Base-by-base conservation (phyloP, 176 grass and related monocot genomes). In the Hordeum marinum region DNA sequence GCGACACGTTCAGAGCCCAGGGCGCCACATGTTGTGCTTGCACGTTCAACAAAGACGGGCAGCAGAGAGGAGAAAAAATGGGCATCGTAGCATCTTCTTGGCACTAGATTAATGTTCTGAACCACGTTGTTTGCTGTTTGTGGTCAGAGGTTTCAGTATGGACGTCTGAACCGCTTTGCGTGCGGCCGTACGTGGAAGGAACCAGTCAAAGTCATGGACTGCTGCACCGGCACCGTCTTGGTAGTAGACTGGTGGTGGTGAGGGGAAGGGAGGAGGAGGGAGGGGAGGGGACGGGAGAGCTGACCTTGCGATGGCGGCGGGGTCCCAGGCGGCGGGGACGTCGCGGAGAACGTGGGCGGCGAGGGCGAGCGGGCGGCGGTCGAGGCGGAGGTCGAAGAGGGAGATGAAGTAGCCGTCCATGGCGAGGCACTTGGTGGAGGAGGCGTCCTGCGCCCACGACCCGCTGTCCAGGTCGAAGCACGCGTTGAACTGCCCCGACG, bases 371-470 rank as follows among this genome's bases (percentile, higher is more conserved):
- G 78, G 84, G 15, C 71, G 83, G 69, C 64, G 77, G 41, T 92
- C 88, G 32, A 99, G 84, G 58, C 80, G 84, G 77, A 99, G 91
- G 29, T 99, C 89, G 63, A 96, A 94, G 86, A 99, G 88, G 39
- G 93, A 92, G 88, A 99, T 96, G 90, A 91, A 99, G 86, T 91
- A 89, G 75, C 93, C 96, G 87, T 99, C 96, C 81, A 96, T 89
- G 81, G 93, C 91, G 68, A 99, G 87, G 84, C 78, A 92, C 67
- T 91, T 96, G 9, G 93, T 99, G 72, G 48, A 45, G 5, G 93
- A 68, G 1, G 86, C 88, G 84, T 99, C 93, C 55, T 87, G 73
- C 4, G 93, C 96, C 96, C 96, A 99, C 9, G 82, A 86, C 8
- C 88, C 67, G 43, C 96, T 88, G 31, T 94, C 91, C 43, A 96